Conservation (phyloP, 495 filamentous ascomycete genomes). For the Neurospora africana region DNA sequence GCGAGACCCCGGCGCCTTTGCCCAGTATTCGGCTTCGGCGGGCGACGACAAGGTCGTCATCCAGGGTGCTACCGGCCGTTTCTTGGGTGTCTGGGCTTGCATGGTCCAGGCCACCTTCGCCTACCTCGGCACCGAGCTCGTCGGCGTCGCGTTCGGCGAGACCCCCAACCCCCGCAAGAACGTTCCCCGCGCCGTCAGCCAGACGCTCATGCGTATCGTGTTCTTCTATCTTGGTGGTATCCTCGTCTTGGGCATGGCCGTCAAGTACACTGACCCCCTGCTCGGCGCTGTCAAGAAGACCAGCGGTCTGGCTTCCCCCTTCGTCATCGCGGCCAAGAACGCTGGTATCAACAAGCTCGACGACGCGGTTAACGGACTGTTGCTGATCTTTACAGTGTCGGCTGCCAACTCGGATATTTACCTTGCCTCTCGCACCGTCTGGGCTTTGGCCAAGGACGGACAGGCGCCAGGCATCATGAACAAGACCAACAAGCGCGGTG, state of each 20-base stretch:
- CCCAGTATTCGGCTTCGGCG: slow-evolving; percentile 32
- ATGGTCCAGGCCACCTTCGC: slow-evolving; percentile 74
- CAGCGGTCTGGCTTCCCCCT: slow-evolving; percentile 50
- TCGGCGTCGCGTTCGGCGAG: slow-evolving; percentile 72
- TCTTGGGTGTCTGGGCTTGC: slow-evolving; percentile 69
- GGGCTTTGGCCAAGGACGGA: slow-evolving; percentile 63
- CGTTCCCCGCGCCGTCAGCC: slow-evolving; percentile 59
- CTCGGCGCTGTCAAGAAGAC: slow-evolving; percentile 40
- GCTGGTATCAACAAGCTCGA: slow-evolving; percentile 57
- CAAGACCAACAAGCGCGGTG: slow-evolving; percentile 61
- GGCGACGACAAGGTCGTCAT: slow-evolving; percentile 3
- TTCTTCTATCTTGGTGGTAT: slow-evolving; percentile 64
- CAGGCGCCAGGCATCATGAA: slow-evolving; percentile 65
- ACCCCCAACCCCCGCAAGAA: slow-evolving; percentile 69
- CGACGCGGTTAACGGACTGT: slow-evolving; percentile 67
- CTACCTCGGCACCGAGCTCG: slow-evolving; percentile 75
- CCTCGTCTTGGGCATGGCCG: slow-evolving; percentile 61
- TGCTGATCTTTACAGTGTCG: slow-evolving; percentile 70
- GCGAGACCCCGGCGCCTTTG: slow-evolving; percentile 66
- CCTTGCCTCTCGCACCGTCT: slow-evolving; percentile 74
- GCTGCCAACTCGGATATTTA: slow-evolving; percentile 73
- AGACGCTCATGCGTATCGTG: slow-evolving; percentile 64
- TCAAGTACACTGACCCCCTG: slow-evolving; percentile 50
- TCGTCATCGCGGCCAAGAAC: slow-evolving; percentile 51
- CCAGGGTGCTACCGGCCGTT: slow-evolving; percentile 42